These are phyloP conservation scores for Cryphonectria nitschkei DNA, from an alignment of 2,329 filamentous ascomycete genomes.

Conservation along the genomic window DNA sequence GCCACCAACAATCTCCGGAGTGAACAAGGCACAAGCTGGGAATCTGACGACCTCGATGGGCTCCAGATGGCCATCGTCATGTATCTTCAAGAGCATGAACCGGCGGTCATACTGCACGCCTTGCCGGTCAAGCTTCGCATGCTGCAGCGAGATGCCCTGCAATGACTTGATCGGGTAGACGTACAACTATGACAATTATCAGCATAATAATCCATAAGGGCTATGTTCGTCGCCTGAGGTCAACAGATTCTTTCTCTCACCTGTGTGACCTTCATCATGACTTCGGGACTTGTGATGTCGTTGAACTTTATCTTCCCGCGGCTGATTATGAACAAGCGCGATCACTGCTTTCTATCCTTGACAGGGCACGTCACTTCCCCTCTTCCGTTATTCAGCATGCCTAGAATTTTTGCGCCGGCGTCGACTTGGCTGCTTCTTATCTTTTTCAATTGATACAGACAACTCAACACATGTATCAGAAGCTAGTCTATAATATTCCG, in stretches of 20 bases:
- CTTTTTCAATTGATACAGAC: background rate
- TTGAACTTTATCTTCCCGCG: background rate
- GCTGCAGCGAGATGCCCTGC: slow-evolving; percentile 59
- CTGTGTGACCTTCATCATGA: slow-evolving; percentile 24
- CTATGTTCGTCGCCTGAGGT: background rate
- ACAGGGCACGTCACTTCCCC: background rate
- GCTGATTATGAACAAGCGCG: background rate
- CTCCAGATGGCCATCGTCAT: slow-evolving; percentile 45
- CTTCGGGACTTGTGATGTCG: background rate
- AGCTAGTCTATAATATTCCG: background rate
- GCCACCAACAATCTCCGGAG: slow-evolving; percentile 53
- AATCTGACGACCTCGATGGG: slow-evolving; percentile 64
- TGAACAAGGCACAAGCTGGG: slow-evolving; percentile 66
- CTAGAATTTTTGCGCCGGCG: background rate
- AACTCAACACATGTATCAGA: background rate
- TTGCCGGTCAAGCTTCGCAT: slow-evolving; percentile 59
- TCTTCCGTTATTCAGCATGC: background rate
- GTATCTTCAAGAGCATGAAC: slow-evolving; percentile 69
- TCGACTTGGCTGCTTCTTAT: background rate
- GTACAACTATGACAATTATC: slow-evolving; percentile 55
- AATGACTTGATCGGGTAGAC: slow-evolving; percentile 76
- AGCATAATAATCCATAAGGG: background rate
- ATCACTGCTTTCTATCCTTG: background rate
- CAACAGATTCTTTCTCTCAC: background rate
- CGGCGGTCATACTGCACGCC: slow-evolving; percentile 69